Conservation (phyloP, 2,329 filamentous ascomycete species). For the Aspergillus ruber region DNA sequence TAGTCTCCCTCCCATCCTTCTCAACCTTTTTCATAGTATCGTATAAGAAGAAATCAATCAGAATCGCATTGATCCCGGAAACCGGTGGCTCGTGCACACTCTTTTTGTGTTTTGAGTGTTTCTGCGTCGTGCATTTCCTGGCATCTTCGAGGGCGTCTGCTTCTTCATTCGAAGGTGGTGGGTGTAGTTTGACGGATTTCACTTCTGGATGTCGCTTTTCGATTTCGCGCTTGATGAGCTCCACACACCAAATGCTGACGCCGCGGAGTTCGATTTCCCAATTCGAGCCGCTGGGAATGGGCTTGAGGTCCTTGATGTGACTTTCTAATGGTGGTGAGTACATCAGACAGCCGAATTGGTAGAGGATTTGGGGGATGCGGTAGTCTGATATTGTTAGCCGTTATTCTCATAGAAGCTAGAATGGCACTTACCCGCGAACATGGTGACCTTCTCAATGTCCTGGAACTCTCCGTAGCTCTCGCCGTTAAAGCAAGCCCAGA, state of each 20-base stretch:
- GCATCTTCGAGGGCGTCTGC: slow-evolving; percentile 5
- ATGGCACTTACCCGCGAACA: slow-evolving; percentile 65
- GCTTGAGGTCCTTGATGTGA: slow-evolving; percentile 58
- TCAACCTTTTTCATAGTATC: slow-evolving; percentile 88
- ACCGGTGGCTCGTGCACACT: slow-evolving; percentile 4
- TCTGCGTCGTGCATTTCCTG: slow-evolving; percentile 11
- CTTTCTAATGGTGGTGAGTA: slow-evolving; percentile 76
- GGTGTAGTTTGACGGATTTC: slow-evolving; percentile 23
- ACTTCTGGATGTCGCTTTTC: slow-evolving; percentile 63
- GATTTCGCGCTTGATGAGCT: slow-evolving; percentile 80
- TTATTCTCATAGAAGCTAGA: neutral
- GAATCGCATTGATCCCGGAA: slow-evolving; percentile 66
- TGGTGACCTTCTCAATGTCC: slow-evolving; percentile 93
- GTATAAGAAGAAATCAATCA: slow-evolving; percentile 97
- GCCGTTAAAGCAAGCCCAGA: slow-evolving; percentile 94
- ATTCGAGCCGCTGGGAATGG: slow-evolving; percentile 63
- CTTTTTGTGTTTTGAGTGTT: slow-evolving; percentile 11
- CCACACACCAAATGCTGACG: slow-evolving; percentile 94
- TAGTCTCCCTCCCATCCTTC: slow-evolving; percentile 45
- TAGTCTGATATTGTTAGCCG: slow-evolving; percentile 57
- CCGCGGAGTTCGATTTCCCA: slow-evolving; percentile 88
- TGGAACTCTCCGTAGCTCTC: slow-evolving; percentile 70
- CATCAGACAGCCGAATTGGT: slow-evolving; percentile 71
- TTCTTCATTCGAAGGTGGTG: slow-evolving; percentile 4
- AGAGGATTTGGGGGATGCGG: slow-evolving; percentile 87